These are phyloP conservation scores for Malassezia equina DNA, from an alignment of 1,284 basidiomycete genomes.

Conservation along the genomic window DNA sequence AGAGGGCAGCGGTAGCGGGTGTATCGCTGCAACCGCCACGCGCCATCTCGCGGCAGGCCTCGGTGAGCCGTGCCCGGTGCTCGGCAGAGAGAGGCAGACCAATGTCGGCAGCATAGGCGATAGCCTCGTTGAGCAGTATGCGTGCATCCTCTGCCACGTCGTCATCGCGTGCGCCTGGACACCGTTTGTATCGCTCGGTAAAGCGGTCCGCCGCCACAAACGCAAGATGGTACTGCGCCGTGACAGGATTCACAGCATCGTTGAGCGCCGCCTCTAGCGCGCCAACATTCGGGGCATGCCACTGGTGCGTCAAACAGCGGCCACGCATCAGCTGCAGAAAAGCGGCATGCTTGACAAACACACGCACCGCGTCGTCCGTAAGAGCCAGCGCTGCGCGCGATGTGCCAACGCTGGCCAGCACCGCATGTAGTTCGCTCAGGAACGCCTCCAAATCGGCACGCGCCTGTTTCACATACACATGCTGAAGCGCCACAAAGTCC, in stretches of 20 bases:
- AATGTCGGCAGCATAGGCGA: neutral
- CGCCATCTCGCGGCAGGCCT: conserved; percentile 13
- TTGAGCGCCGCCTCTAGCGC: conserved; percentile 26
- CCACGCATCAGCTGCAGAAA: conserved; percentile 69
- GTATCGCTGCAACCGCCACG: conserved; percentile 68
- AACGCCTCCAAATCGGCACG: conserved; percentile 60
- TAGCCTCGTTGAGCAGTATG: neutral
- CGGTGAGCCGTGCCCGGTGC: neutral
- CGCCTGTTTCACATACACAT: conserved; percentile 63
- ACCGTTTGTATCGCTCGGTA: conserved; percentile 45
- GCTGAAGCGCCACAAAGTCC: conserved; percentile 70
- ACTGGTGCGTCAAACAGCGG: conserved; percentile 50
- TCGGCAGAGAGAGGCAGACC: neutral
- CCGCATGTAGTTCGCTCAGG: conserved; percentile 23
- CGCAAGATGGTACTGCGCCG: conserved; percentile 44
- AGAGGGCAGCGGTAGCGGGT: conserved; percentile 80
- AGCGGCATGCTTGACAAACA: conserved; percentile 83
- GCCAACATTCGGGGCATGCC: conserved; percentile 46
- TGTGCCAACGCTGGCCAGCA: conserved; percentile 38
- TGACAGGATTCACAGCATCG: conserved; percentile 38
- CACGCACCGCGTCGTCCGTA: conserved; percentile 55
- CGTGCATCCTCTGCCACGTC: neutral
- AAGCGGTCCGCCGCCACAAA: conserved; percentile 51
- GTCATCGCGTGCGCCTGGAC: conserved; percentile 47
- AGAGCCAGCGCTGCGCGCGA: conserved; percentile 41